These are phyloP conservation scores for Fomitopsis betulina DNA, from an alignment of 1,284 basidiomycete genomes.

Conservation along the genomic window DNA sequence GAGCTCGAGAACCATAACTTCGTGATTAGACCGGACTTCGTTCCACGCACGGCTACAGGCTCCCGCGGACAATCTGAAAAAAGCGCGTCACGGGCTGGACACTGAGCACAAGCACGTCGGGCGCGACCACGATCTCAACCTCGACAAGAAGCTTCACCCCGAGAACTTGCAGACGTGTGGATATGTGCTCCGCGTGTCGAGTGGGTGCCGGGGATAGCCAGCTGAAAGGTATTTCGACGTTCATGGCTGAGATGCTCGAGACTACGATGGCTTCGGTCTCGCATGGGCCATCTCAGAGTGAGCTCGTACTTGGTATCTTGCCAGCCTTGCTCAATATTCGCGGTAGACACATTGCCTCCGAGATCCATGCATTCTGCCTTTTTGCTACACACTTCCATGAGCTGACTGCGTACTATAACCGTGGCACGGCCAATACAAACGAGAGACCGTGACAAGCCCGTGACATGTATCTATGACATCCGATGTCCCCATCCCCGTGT, in stretches of 20 bases:
- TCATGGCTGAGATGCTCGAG: conserved; percentile 99
- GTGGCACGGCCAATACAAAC: too few species aligned
- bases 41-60: conserved; percentile 70
- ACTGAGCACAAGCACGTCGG: conserved; percentile 77
- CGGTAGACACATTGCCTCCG: conserved; percentile 82
- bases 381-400: conserved; percentile 99
- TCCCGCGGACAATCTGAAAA: conserved; percentile 62
- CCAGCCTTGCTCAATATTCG: background rate
- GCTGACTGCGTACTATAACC: conserved; percentile 85
- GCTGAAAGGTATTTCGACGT: conserved; percentile 96
- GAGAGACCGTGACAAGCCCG: too few species aligned
- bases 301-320: background rate
- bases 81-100: conserved; percentile 78
- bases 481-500: too few species aligned
- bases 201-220: conserved; percentile 98
- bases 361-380: conserved; percentile 90
- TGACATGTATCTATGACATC: too few species aligned
- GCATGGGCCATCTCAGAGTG: conserved; percentile 99
- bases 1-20: conserved; percentile 84
- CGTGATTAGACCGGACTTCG: conserved; percentile 92
- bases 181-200: conserved; percentile 87
- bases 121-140: conserved; percentile 76
- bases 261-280: conserved; percentile 99
- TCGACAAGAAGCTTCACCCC: conserved; percentile 94
- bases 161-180: conserved; percentile 92